Evolutionary conservation across 371 early-diverging fungal species (phyloP), one percentile per base, ranked within the genome.

Genomic region (Batrachochytrium dendrobatidis): DNA sequence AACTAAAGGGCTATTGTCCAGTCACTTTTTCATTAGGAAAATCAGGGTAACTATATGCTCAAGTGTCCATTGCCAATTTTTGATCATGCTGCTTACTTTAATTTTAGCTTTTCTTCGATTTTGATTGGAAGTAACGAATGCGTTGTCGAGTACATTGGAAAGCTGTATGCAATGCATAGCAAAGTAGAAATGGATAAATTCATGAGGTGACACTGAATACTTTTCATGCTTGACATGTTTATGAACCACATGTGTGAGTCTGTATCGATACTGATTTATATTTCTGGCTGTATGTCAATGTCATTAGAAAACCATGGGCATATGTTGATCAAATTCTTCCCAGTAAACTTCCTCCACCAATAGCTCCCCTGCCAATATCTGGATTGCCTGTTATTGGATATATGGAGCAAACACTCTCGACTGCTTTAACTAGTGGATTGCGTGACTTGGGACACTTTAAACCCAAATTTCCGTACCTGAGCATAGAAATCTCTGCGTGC

Each of bases 1-100:
- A 80, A 55, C 61, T 77, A 24, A 68, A 69, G 61, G 80, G 80
- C 5, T 77, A 75, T 50, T 76, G 77, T 52, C 77, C 80, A 18
- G 80, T 80, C 1, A 75, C 71, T 33, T 67, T 66, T 25, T 51
- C 44, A 0, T 69, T 74, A 22, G 73, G 73, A 0, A 63, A 64
- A 0, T 56, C 59, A 55, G 70, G 73, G 77, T 75, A 64, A n/a
- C n/a, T n/a, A n/a, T n/a, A n/a, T n/a, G n/a, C n/a, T n/a, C n/a
- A n/a, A n/a, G n/a, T 12, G 59, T 34, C 10, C 25, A 28, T 29
- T 62, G 3, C n/a, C 8, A 53, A 31, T 35, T 39, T 8, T 32
- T 20, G 35, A 3, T 8, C 32, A 10, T 34, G 25, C 24, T 3
- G 32, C 55, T 33, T 18, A 54, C 1, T 32, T 43, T 25, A 5